phyloP scores from a whole-genome alignment of 176 grass and related monocot genomes.

The Tillandsia fasciculata region DNA sequence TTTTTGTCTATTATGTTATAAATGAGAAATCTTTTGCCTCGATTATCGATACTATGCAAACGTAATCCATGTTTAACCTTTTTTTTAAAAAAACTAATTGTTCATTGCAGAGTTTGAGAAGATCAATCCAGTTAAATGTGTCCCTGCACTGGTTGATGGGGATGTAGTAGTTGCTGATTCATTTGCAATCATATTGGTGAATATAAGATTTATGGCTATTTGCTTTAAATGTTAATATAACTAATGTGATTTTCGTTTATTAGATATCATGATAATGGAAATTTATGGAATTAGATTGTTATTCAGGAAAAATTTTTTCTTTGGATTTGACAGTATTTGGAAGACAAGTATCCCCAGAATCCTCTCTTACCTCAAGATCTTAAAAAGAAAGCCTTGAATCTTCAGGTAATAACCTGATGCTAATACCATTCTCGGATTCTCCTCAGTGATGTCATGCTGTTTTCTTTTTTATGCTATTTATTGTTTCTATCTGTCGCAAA shows the following conservation, averaged over 20 bases:
- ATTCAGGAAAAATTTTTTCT: too few species aligned
- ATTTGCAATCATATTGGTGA: slow-evolving; percentile 71
- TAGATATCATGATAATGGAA: too few species aligned
- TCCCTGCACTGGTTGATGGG: slow-evolving; percentile 63
- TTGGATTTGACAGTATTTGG: slow-evolving; percentile 55
- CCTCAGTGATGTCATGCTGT: not conserved
- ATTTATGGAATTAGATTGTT: too few species aligned
- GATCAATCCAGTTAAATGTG: slow-evolving; percentile 83
- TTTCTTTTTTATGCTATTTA: too few species aligned
- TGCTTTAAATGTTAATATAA: too few species aligned
- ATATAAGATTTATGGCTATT: not conserved
- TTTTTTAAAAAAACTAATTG: not conserved
- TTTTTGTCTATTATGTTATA: too few species aligned
- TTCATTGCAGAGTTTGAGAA: slow-evolving; percentile 65
- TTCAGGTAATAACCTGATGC: slow-evolving; percentile 44
- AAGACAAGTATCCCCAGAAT: slow-evolving; percentile 72
- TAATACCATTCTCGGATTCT: not conserved
- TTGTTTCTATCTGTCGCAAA: too few species aligned
- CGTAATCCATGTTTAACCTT: not conserved
- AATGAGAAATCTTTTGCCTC: too few species aligned
- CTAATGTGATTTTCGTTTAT: too few species aligned
- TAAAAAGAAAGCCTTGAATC: slow-evolving; percentile 74
- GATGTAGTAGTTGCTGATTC: slow-evolving; percentile 64
- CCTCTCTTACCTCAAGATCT: slow-evolving; percentile 61
- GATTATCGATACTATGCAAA: too few species aligned